Conservation (phyloP, 257 asterid species). For the Ajuga chamaepitys region DNA sequence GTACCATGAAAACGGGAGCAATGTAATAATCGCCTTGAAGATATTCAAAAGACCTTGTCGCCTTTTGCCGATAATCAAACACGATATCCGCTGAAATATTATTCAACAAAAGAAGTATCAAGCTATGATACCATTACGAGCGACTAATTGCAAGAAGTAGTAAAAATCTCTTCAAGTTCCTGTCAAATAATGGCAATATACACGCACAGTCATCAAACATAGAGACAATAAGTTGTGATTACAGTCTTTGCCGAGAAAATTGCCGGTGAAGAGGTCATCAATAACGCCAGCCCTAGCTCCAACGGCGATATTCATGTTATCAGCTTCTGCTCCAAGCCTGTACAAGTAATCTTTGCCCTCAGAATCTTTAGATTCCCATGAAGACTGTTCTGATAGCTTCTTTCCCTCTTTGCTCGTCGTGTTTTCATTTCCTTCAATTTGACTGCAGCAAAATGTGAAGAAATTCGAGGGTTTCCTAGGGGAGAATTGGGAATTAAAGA, state of each 20-base stretch:
- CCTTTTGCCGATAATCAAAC: slow-evolving; percentile 92
- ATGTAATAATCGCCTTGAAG: slow-evolving; percentile 95
- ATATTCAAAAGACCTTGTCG: slow-evolving; percentile 77
- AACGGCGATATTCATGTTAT: slow-evolving; percentile 84
- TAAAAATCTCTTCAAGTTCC: background rate
- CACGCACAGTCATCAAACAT: background rate
- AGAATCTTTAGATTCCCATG: slow-evolving; percentile 83
- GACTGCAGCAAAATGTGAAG: slow-evolving; percentile 26
- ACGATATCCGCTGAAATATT: slow-evolving; percentile 79
- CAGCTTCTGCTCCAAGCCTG: slow-evolving; percentile 90
- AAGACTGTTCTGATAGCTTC: slow-evolving; percentile 71
- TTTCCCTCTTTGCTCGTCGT: slow-evolving; percentile 21
- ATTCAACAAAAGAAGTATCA: slow-evolving; percentile 5
- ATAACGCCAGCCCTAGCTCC: slow-evolving; percentile 94
- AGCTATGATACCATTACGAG: background rate
- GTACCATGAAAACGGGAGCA: slow-evolving; percentile 81
- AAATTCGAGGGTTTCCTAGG: slow-evolving; percentile 19
- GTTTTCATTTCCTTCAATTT: slow-evolving; percentile 24
- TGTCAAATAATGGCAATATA: background rate
- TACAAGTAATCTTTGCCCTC: slow-evolving; percentile 87
- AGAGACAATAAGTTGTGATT: slow-evolving; percentile 10
- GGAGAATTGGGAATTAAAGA: slow-evolving; percentile 16
- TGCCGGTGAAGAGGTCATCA: slow-evolving; percentile 85
- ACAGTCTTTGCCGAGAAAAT: slow-evolving; percentile 95
- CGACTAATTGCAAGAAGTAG: background rate